A percentile compares a stretch with the other conserved stretches of the same genome.
These are phyloP conservation scores for Yamadazyma mexicana DNA, from an alignment of 1,139 yeast genomes.

Conservation along the genomic window DNA sequence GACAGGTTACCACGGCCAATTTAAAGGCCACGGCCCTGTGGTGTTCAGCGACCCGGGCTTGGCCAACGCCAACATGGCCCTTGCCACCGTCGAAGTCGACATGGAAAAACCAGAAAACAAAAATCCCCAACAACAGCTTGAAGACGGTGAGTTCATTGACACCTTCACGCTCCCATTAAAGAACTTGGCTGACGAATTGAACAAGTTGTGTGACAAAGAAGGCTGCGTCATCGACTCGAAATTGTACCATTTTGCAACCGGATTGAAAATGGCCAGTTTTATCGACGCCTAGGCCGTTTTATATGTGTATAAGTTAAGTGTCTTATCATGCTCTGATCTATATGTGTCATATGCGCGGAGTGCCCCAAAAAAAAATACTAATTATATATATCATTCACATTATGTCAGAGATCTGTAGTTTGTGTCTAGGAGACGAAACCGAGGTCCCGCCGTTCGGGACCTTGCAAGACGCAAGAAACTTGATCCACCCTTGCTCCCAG, in stretches of 20 bases:
- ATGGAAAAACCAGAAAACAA: conserved; percentile 60
- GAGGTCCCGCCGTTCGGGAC: conserved; percentile 47
- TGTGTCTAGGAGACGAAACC: conserved; percentile 41
- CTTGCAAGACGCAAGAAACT: conserved; percentile 37
- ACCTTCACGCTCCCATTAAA: conserved; percentile 68
- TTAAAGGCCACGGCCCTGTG: conserved; percentile 33
- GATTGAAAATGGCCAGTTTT: conserved; percentile 28
- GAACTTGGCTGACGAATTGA: conserved; percentile 55
- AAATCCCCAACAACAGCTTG: conserved; percentile 71
- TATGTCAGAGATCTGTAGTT: conserved; percentile 27
- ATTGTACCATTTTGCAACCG: conserved; percentile 82
- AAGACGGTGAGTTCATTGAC: conserved; percentile 88
- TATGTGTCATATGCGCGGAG: conserved; percentile 2
- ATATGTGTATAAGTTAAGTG: too few relatives aligned
- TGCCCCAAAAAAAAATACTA: neutral
- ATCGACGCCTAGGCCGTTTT: neutral
- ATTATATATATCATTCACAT: neutral
- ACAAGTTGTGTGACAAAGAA: conserved; percentile 46
- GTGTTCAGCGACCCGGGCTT: conserved; percentile 92
- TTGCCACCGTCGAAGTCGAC: conserved; percentile 81
- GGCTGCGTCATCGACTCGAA: conserved; percentile 86
- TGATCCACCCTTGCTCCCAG: conserved; percentile 42
- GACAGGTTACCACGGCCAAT: conserved; percentile 81
- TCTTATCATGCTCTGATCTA: too few relatives aligned
- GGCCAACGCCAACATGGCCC: conserved; percentile 82